A percentile compares a stretch with the other conserved stretches of the same genome.
Evolutionary conservation across 1,284 basidiomycete species (phyloP).

Genomic region (Tylopilus sp.): DNA sequence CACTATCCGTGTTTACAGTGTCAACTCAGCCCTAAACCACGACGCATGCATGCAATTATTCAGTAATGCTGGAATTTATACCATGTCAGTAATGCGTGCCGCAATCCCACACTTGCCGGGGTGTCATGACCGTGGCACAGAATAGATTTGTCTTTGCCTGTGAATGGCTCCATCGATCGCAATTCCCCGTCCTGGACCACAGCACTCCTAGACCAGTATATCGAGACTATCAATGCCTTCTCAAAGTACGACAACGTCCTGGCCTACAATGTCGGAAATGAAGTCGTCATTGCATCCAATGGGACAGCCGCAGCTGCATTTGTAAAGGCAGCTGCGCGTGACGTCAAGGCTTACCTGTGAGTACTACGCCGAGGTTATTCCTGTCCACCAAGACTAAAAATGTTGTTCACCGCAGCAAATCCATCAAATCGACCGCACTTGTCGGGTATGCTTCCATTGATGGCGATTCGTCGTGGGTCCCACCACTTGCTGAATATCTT

Average conservation of each 20-base stretch:
- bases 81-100: constrained; percentile 58
- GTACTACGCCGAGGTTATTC: constrained; percentile 21
- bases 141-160: constrained; percentile 79
- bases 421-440: constrained; percentile 65
- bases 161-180: constrained; percentile 86
- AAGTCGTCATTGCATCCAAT: constrained; percentile 63
- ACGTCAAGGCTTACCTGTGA: constrained; percentile 81
- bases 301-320: constrained; percentile 71
- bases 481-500: constrained; percentile 74
- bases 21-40: constrained; percentile 79
- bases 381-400: neutral
- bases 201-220: constrained; percentile 78
- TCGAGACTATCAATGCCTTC: constrained; percentile 75
- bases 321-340: constrained; percentile 89
- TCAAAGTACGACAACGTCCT: constrained; percentile 81
- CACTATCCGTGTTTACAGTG: constrained; percentile 80
- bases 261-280: constrained; percentile 86
- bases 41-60: constrained; percentile 82
- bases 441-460: constrained; percentile 88
- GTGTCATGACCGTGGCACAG: constrained; percentile 36
- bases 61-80: constrained; percentile 80
- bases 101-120: neutral
- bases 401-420: constrained; percentile 43
- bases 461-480: constrained; percentile 62
- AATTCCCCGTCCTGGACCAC: constrained; percentile 76